Conservation (phyloP, 140 eudicot species). For the Cichorium intybus region DNA sequence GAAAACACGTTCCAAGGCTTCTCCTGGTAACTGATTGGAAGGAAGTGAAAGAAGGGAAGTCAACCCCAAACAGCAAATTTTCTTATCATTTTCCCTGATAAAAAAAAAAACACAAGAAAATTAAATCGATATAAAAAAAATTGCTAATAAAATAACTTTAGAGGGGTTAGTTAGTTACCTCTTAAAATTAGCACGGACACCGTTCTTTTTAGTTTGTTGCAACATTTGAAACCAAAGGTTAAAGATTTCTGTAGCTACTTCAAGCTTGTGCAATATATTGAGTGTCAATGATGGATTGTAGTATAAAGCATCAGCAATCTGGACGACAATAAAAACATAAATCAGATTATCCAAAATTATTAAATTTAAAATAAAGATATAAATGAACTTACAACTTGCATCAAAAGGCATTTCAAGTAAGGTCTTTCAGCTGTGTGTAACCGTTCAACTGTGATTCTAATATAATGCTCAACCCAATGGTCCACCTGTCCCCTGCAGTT, state of each 20-base stretch:
- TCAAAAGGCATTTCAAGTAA: slow-evolving; percentile 69
- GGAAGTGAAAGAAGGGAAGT: slow-evolving; percentile 81
- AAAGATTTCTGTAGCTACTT: slow-evolving; percentile 81
- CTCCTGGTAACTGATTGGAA: slow-evolving; percentile 73
- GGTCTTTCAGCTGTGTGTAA: slow-evolving; percentile 67
- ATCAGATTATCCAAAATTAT: background rate
- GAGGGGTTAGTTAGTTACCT: slow-evolving; percentile 30
- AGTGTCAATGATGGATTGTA: slow-evolving; percentile 78
- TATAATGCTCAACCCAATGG: slow-evolving; percentile 91
- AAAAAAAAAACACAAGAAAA: background rate
- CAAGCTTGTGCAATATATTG: slow-evolving; percentile 73
- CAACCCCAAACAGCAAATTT: slow-evolving; percentile 91
- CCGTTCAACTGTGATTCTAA: slow-evolving; percentile 73
- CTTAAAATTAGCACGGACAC: slow-evolving; percentile 62
- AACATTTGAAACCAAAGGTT: slow-evolving; percentile 95
- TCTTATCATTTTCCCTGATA: slow-evolving; percentile 76
- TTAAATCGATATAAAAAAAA: too few species aligned
- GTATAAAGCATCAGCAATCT: slow-evolving; percentile 89
- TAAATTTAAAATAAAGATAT: background rate
- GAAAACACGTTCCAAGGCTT: slow-evolving; percentile 82
- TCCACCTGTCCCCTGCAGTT: slow-evolving; percentile 94
- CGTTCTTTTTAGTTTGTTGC: slow-evolving; percentile 82
- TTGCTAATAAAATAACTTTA: background rate
- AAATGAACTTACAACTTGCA: slow-evolving; percentile 67
- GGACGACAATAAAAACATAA: slow-evolving; percentile 23